Conservation (phyloP, 176 grass and related monocot species). For the Eragrostis curvula region DNA sequence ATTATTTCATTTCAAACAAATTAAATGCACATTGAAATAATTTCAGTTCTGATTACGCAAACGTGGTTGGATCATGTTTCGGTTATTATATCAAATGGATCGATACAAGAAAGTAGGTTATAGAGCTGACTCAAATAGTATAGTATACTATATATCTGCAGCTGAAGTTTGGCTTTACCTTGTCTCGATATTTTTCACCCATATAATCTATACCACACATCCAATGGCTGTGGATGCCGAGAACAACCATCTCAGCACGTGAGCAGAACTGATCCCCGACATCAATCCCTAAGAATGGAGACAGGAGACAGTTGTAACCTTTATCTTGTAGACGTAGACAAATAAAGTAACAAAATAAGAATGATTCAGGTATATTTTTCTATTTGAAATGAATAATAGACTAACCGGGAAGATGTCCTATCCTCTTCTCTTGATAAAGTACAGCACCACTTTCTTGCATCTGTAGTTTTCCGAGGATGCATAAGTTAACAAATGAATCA, state of each 20-base stretch:
- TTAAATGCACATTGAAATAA: constrained; percentile 5
- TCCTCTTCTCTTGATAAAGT: constrained; percentile 59
- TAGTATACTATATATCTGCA: constrained; percentile 4
- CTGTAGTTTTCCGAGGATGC: constrained; percentile 33
- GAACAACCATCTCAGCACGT: constrained; percentile 77
- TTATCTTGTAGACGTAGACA: constrained; percentile 7
- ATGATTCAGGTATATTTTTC: background rate
- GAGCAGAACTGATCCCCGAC: constrained; percentile 75
- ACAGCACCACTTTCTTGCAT: constrained; percentile 39
- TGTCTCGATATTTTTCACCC: constrained; percentile 47
- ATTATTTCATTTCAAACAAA: background rate
- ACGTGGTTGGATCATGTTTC: background rate
- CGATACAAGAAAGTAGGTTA: background rate
- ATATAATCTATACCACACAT: constrained; percentile 83
- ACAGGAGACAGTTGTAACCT: constrained; percentile 21
- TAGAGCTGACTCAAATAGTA: background rate
- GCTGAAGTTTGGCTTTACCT: constrained; percentile 46
- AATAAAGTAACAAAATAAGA: background rate
- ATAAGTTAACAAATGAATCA: constrained; percentile 10
- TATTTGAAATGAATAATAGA: constrained; percentile 24
- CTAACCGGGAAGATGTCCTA: constrained; percentile 59
- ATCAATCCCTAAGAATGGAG: constrained; percentile 56
- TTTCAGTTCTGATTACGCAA: background rate
- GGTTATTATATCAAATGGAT: background rate
- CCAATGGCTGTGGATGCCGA: constrained; percentile 82